Conservation (phyloP, 768 basidiomycete species). For the Suillus occidentalis region DNA sequence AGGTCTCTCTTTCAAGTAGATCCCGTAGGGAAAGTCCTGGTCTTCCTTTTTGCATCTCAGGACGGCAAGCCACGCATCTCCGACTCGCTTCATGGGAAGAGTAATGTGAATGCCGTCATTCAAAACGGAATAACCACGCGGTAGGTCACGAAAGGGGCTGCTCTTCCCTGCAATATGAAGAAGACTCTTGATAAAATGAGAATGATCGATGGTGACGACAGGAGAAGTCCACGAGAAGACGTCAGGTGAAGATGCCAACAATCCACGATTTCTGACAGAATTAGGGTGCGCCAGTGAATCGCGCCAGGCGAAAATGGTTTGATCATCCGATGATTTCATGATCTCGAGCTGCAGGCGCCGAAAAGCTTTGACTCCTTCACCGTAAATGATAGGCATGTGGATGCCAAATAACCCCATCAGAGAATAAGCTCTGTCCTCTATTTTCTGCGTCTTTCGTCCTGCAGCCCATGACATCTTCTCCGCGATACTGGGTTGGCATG, state of each 20-base stretch:
- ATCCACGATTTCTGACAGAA: slow-evolving; percentile 1
- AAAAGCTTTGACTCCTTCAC: slow-evolving; percentile 21
- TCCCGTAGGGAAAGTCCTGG: not conserved
- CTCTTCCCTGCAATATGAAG: not conserved
- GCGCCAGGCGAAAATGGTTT: slow-evolving; percentile 15
- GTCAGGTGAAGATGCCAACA: slow-evolving; percentile 9
- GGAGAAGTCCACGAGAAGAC: not conserved
- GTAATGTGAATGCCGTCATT: slow-evolving; percentile 10
- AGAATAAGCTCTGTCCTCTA: slow-evolving; percentile 30
- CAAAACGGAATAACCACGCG: not conserved
- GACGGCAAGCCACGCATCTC: slow-evolving; percentile 6
- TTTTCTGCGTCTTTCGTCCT: slow-evolving; percentile 26
- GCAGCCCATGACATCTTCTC: slow-evolving; percentile 32
- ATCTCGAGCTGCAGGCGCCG: slow-evolving; percentile 16
- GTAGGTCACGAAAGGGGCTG: not conserved
- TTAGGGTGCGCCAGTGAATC: not conserved
- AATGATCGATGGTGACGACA: slow-evolving; percentile 2
- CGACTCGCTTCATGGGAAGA: slow-evolving; percentile 7
- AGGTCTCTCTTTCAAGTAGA: not conserved
- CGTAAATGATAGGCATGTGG: slow-evolving; percentile 18
- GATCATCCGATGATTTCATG: slow-evolving; percentile 13
- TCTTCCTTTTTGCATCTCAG: slow-evolving; percentile 1
- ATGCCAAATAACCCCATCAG: slow-evolving; percentile 23
- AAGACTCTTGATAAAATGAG: not conserved
- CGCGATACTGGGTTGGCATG: slow-evolving; percentile 11